phyloP scores from a whole-genome alignment of 164 flowering plant genomes.

The Akebia trifoliata region DNA sequence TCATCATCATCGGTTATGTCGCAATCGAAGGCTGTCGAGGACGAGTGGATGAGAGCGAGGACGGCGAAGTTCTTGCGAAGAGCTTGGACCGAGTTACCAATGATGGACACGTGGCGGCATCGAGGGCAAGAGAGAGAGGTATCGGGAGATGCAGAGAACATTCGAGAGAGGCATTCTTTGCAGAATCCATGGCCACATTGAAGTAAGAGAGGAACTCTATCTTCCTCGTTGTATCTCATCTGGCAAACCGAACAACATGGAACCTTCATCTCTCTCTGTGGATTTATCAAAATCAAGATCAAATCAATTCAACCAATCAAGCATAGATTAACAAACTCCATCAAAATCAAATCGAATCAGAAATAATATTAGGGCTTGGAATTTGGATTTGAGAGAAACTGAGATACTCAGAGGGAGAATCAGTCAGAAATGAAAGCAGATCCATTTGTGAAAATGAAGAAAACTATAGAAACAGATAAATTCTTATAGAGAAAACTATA shows the following conservation, averaged over 20 bases:
- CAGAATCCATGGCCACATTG: conserved; percentile 99
- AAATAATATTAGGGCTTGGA: no score
- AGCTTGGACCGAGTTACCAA: conserved; percentile 85
- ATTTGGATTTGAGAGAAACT: no score
- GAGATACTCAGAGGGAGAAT: no score
- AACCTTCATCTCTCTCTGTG: conserved; percentile 45
- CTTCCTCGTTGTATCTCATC: conserved; percentile 79
- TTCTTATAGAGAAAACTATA: no score
- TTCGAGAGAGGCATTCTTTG: conserved; percentile 65
- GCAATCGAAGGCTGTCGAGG: conserved; percentile 22
- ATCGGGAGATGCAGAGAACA: conserved; percentile 73
- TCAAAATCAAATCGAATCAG: no score
- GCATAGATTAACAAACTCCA: no score
- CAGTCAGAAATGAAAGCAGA: no score
- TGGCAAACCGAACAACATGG: conserved; percentile 93
- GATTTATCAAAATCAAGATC: no score
- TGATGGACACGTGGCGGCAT: conserved; percentile 76
- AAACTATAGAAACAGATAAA: no score
- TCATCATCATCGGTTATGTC: conserved; percentile 48
- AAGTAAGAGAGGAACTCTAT: conserved; percentile 77
- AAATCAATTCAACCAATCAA: no score
- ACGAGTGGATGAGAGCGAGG: conserved; percentile 51
- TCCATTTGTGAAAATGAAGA: no score
- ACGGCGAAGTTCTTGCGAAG: conserved; percentile 85
- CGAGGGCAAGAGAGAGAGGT: conserved; percentile 76